Percentiles rank a stretch among this genome's conserved stretches.
These are phyloP conservation scores for Rhipidocladum racemiflorum DNA, from an alignment of 176 grass and related monocot genomes.

Conservation along the genomic window DNA sequence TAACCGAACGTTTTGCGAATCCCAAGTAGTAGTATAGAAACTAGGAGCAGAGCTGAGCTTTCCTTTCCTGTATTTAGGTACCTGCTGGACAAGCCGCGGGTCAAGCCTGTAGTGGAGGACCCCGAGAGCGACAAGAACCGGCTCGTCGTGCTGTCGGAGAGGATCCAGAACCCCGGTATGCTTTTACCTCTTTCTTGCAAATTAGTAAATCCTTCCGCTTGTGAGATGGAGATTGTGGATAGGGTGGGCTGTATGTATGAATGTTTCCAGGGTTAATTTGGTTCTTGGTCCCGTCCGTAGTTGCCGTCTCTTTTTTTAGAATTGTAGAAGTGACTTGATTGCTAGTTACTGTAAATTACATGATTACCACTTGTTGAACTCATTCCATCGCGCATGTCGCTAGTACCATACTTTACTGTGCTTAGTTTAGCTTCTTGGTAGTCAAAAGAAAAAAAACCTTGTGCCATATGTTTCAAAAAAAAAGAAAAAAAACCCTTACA, in stretches of 20 bases:
- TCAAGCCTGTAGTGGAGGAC: constrained; percentile 87
- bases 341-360: background rate
- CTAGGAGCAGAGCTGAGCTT: background rate
- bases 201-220: background rate
- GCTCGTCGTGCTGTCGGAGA: constrained; percentile 79
- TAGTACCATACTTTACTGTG: background rate
- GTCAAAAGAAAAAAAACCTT: background rate
- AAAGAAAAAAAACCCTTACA: too few species aligned
- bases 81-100: constrained; percentile 68
- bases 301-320: background rate
- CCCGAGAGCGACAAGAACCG: constrained; percentile 67
- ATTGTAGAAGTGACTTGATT: too few species aligned
- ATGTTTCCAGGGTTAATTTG: background rate
- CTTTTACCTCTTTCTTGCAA: background rate
- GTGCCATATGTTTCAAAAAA: too few species aligned
- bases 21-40: background rate
- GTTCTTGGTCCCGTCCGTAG: too few species aligned
- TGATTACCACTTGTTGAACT: background rate
- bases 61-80: constrained; percentile 28
- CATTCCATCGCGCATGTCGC: background rate
- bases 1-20: background rate
- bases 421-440: constrained; percentile 13
- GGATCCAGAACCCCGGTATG: constrained; percentile 67
- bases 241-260: background rate
- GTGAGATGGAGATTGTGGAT: background rate